A percentile compares a stretch with the other conserved stretches of the same genome.
These are phyloP conservation scores for Fusarium sarcochroum DNA, from an alignment of 2,329 filamentous ascomycete species.

Conservation along the genomic window DNA sequence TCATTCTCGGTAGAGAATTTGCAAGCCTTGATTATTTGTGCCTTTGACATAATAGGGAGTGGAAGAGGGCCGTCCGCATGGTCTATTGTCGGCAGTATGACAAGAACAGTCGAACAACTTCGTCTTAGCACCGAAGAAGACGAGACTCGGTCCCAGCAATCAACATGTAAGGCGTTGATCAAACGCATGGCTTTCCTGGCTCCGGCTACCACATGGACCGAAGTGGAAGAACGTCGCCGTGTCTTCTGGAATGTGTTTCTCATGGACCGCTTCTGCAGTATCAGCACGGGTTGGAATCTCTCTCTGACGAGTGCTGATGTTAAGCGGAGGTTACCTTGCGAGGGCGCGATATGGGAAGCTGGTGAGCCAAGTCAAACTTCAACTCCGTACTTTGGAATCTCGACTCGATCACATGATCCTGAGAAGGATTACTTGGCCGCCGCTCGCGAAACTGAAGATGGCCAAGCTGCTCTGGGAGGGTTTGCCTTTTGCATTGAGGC, in stretches of 20 bases:
- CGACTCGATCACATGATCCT: conserved; percentile 48
- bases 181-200: conserved; percentile 51
- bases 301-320: conserved; percentile 55
- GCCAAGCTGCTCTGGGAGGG: conserved; percentile 52
- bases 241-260: conserved; percentile 60
- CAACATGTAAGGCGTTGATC: conserved; percentile 50
- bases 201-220: conserved; percentile 52
- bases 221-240: conserved; percentile 56
- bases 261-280: conserved; percentile 58
- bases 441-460: conserved; percentile 19
- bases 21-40: conserved; percentile 54
- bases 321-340: conserved; percentile 55
- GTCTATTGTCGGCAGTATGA: conserved; percentile 57
- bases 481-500: conserved; percentile 63
- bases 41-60: conserved; percentile 55
- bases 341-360: conserved; percentile 56
- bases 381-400: conserved; percentile 59
- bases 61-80: conserved; percentile 54
- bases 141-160: conserved; percentile 34
- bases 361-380: conserved; percentile 54
- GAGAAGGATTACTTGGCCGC: conserved; percentile 30
- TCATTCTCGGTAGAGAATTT: conserved; percentile 54
- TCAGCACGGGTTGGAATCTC: conserved; percentile 55
- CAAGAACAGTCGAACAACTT: conserved; percentile 57
- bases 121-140: conserved; percentile 55